phyloP scores from a whole-genome alignment of 2,329 filamentous ascomycete species.

The Aspergillus pseudoglaucus region DNA sequence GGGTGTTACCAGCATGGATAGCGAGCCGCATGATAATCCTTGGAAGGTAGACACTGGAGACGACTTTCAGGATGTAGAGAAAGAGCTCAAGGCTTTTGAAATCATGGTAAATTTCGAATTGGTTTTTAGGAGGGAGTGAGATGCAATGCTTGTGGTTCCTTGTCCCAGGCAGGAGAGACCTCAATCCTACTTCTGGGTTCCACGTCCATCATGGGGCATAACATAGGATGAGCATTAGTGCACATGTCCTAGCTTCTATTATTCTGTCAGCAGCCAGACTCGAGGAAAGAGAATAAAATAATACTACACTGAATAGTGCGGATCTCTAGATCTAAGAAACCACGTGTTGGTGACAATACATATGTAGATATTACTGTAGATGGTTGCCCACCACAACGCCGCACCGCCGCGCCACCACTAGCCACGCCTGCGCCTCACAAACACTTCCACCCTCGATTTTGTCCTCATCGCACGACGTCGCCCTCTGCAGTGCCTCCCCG shows the following conservation, averaged over 20 bases:
- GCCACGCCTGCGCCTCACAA: background rate
- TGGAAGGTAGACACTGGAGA: background rate
- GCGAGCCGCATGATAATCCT: background rate
- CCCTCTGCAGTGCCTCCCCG: background rate
- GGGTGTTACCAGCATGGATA: background rate
- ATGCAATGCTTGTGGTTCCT: background rate
- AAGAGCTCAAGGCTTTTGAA: background rate
- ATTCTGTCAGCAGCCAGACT: no score
- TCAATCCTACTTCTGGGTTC: background rate
- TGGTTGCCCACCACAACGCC: no score
- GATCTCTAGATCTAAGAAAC: no score
- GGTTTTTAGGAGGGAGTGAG: background rate
- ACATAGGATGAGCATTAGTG: no score
- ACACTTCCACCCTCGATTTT: background rate
- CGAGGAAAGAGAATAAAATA: no score
- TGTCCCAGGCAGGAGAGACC: background rate
- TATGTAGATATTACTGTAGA: no score
- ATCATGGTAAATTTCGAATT: background rate
- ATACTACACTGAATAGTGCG: no score
- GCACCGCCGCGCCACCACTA: background rate
- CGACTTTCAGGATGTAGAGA: no score
- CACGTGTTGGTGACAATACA: no score
- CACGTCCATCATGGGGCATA: background rate
- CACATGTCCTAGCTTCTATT: no score
- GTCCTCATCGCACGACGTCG: background rate